These are phyloP conservation scores for Candida koratica DNA, from an alignment of 805 yeast species.

Conservation along the genomic window DNA sequence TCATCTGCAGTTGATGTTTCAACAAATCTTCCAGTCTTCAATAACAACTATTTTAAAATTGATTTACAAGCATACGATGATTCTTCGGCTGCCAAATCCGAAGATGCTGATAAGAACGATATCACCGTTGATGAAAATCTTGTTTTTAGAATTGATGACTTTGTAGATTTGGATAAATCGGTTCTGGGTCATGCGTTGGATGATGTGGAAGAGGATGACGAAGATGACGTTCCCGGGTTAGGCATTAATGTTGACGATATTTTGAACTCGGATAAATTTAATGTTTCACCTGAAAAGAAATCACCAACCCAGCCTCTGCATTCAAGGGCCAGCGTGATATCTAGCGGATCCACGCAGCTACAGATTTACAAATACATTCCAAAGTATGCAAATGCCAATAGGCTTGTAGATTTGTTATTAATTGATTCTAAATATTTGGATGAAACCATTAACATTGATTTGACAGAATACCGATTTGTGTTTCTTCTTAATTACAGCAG, in stretches of 20 bases:
- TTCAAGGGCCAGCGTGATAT: slow-evolving; percentile 13
- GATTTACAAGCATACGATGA: slow-evolving; percentile 35
- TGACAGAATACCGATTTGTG: slow-evolving; percentile 39
- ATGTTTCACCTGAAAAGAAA: slow-evolving; percentile 11
- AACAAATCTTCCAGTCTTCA: slow-evolving; percentile 31
- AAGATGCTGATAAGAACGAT: slow-evolving; percentile 18
- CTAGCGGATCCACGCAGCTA: slow-evolving; percentile 16
- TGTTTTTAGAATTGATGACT: slow-evolving; percentile 35
- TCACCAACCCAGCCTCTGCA: slow-evolving; percentile 1
- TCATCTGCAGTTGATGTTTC: slow-evolving; percentile 17
- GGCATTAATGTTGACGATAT: slow-evolving; percentile 44
- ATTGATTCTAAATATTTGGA: slow-evolving; percentile 61
- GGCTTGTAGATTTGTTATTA: slow-evolving; percentile 74
- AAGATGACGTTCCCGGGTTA: slow-evolving; percentile 35
- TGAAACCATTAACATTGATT: slow-evolving; percentile 29
- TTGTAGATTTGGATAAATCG: slow-evolving; percentile 26
- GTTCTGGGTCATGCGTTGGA: slow-evolving; percentile 16
- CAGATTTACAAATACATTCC: slow-evolving; percentile 27
- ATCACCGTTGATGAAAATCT: slow-evolving; percentile 29
- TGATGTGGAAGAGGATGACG: slow-evolving; percentile 29
- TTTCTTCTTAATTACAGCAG: slow-evolving; percentile 40
- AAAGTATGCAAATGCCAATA: slow-evolving; percentile 61
- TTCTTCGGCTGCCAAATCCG: slow-evolving; percentile 13
- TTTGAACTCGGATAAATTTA: slow-evolving; percentile 37
- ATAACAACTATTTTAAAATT: slow-evolving; percentile 33